Conservation (phyloP, 2,329 filamentous ascomycete species). For the Fusarium mexicanum region DNA sequence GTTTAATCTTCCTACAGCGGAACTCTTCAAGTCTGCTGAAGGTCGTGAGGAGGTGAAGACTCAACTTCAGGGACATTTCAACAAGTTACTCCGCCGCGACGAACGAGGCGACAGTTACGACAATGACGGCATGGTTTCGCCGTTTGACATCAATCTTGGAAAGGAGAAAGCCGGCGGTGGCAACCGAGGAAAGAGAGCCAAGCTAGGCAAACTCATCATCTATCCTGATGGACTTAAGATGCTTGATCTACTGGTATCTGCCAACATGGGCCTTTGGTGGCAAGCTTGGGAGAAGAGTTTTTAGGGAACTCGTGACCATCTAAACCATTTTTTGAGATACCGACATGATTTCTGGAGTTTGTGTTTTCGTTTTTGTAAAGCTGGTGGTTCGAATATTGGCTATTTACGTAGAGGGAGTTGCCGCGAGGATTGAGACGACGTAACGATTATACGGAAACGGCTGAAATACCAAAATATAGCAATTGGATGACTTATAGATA, state of each 20-base stretch:
- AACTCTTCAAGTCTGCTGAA: constrained; percentile 55
- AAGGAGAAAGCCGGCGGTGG: constrained; percentile 88
- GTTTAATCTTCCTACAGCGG: constrained; percentile 81
- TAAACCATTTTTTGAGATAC: neutral
- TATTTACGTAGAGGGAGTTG: constrained; percentile 23
- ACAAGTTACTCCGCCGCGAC: constrained; percentile 52
- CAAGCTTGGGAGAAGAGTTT: constrained; percentile 76
- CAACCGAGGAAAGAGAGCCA: constrained; percentile 84
- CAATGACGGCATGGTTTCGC: constrained; percentile 49
- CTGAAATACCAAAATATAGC: constrained; percentile 16
- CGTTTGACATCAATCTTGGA: constrained; percentile 78
- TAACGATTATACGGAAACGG: constrained; percentile 28
- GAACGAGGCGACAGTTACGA: constrained; percentile 50
- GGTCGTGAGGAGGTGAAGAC: constrained; percentile 46
- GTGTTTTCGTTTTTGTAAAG: constrained; percentile 16
- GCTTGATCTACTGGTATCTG: constrained; percentile 90
- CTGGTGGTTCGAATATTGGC: constrained; percentile 7
- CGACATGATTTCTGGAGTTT: constrained; percentile 22
- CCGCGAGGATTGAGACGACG: constrained; percentile 29
- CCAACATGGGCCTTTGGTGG: constrained; percentile 96
- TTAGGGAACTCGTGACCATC: constrained; percentile 29
- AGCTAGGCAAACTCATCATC: constrained; percentile 92
- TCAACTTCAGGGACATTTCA: constrained; percentile 55
- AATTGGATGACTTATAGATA: neutral
- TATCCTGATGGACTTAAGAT: constrained; percentile 93